phyloP scores from a whole-genome alignment of 306 rosid genomes.

The Sechiopsis laciniata region DNA sequence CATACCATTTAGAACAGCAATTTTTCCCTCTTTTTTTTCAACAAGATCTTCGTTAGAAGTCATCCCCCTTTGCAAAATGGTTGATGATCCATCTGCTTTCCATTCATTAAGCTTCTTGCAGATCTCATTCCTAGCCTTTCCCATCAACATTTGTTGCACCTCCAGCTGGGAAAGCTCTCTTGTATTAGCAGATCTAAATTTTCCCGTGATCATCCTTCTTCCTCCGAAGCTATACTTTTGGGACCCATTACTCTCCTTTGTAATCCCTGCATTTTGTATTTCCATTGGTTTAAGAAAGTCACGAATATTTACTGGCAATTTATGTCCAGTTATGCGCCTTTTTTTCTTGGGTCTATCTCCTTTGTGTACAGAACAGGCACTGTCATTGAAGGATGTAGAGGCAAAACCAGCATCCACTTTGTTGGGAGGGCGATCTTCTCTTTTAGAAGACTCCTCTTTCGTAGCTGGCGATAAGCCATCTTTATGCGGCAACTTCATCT shows the following conservation, averaged over 20 bases:
- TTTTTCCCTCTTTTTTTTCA: slow-evolving; percentile 31
- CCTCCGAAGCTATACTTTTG: slow-evolving; percentile 33
- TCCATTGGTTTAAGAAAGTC: slow-evolving; percentile 13
- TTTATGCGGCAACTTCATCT: slow-evolving; percentile 40
- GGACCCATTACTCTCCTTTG: slow-evolving; percentile 32
- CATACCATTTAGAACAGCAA: slow-evolving; percentile 24
- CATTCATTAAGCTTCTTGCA: slow-evolving; percentile 42
- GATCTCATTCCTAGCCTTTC: slow-evolving; percentile 50
- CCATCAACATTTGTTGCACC: slow-evolving; percentile 39
- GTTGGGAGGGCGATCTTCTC: slow-evolving; percentile 28
- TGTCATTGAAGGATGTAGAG: slow-evolving; percentile 27
- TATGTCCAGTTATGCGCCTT: slow-evolving; percentile 26
- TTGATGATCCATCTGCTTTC: slow-evolving; percentile 28
- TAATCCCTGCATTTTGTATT: slow-evolving; percentile 31
- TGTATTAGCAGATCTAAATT: slow-evolving; percentile 23
- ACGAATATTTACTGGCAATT: not conserved
- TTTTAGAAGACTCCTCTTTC: slow-evolving; percentile 27
- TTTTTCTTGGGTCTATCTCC: slow-evolving; percentile 36
- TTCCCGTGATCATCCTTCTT: slow-evolving; percentile 36
- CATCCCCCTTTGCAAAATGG: slow-evolving; percentile 26
- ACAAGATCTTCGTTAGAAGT: slow-evolving; percentile 24
- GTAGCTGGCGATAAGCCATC: slow-evolving; percentile 23
- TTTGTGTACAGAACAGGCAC: slow-evolving; percentile 32
- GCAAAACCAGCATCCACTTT: slow-evolving; percentile 34
- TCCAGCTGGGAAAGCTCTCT: slow-evolving; percentile 40